Conservation (phyloP, 2,329 filamentous ascomycete species). For the Penicillium expansum region DNA sequence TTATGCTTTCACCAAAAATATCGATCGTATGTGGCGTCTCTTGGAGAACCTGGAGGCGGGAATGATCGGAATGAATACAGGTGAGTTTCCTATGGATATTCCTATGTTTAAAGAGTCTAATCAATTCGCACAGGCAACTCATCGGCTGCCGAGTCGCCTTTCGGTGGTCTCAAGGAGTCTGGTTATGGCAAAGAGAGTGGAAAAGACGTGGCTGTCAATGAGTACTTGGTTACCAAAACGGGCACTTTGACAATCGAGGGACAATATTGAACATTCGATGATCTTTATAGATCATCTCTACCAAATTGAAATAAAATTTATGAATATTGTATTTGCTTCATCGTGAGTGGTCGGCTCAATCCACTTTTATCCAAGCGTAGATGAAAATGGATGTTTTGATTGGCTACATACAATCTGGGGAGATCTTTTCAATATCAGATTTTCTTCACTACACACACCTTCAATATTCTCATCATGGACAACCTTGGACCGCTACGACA, state of each 20-base stretch:
- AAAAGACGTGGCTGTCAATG: constrained; percentile 63
- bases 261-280: constrained; percentile 44
- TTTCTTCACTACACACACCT: neutral
- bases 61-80: constrained; percentile 66
- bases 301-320: neutral
- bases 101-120: neutral
- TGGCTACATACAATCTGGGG: neutral
- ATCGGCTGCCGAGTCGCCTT: constrained; percentile 65
- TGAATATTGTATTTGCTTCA: neutral
- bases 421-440: neutral
- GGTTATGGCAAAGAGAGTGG: constrained; percentile 67
- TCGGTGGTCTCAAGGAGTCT: constrained; percentile 66
- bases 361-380: neutral
- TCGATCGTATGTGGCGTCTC: constrained; percentile 64
- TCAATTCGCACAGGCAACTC: constrained; percentile 48
- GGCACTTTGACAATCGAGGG: constrained; percentile 61
- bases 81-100: constrained; percentile 32
- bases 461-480: constrained; percentile 19
- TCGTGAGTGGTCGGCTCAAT: neutral
- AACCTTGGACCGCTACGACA: constrained; percentile 32
- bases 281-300: neutral
- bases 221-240: constrained; percentile 64
- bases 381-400: neutral
- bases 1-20: constrained; percentile 67
- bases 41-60: constrained; percentile 67